These are phyloP conservation scores for Cetraspora pellucida DNA, from an alignment of 192 early-diverging fungal genomes.

Conservation along the genomic window DNA sequence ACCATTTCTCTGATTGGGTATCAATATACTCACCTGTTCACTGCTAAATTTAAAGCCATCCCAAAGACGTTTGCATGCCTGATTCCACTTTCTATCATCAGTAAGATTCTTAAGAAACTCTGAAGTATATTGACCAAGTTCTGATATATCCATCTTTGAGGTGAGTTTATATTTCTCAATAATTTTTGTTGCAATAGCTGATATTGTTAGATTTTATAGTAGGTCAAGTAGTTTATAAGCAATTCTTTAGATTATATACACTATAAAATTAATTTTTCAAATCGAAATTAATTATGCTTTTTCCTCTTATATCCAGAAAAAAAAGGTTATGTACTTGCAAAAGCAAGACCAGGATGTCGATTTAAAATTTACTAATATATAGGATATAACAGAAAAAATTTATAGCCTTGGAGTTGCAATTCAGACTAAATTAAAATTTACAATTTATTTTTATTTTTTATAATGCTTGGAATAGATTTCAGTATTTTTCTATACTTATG, in stretches of 20 bases:
- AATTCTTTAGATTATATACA: conserved; percentile 13
- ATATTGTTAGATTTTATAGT: not conserved
- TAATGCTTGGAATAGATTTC: not conserved
- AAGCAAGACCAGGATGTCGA: too few species aligned
- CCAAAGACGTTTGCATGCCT: not conserved
- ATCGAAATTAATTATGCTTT: conserved; percentile 19
- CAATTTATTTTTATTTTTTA: not conserved
- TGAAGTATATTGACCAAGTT: conserved; percentile 10
- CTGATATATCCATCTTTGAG: not conserved
- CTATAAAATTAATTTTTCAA: not conserved
- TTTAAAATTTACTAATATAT: not conserved
- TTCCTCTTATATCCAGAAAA: not conserved
- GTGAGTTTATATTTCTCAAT: conserved; percentile 22
- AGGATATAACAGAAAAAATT: conserved; percentile 1
- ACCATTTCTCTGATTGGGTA: too few species aligned
- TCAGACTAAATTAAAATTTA: not conserved
- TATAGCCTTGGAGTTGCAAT: not conserved
- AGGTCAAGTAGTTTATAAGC: conserved; percentile 13
- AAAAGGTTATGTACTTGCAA: not conserved
- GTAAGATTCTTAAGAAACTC: conserved; percentile 18
- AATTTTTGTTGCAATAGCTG: conserved; percentile 17
- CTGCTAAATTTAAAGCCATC: conserved; percentile 25
- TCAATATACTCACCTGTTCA: not conserved
- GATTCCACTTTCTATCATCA: conserved; percentile 18
- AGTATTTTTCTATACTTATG: not conserved